A percentile compares a stretch with the other conserved stretches of the same genome.
These are phyloP conservation scores for Suhomyces kilbournensis DNA, from an alignment of 805 yeast genomes.

Conservation along the genomic window DNA sequence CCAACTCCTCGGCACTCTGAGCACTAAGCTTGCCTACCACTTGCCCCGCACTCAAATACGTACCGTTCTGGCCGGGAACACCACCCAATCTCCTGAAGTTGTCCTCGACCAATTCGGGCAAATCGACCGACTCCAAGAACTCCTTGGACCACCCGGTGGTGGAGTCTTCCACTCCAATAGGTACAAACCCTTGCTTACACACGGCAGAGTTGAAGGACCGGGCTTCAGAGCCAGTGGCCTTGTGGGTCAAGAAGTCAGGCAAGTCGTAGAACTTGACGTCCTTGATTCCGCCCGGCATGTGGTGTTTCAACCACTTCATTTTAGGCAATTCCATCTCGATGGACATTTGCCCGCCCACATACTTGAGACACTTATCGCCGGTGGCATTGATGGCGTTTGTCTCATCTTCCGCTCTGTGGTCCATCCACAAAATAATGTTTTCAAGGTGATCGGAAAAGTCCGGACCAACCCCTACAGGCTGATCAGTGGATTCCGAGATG, in stretches of 20 bases:
- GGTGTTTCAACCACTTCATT: constrained; percentile 90
- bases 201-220: constrained; percentile 88
- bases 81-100: constrained; percentile 84
- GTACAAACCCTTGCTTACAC: constrained; percentile 94
- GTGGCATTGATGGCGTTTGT: constrained; percentile 80
- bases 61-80: constrained; percentile 66
- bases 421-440: constrained; percentile 96
- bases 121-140: constrained; percentile 63
- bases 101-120: constrained; percentile 75
- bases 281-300: constrained; percentile 60
- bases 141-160: constrained; percentile 86
- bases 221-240: constrained; percentile 83
- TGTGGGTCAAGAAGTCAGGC: constrained; percentile 87
- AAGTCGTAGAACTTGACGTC: constrained; percentile 83
- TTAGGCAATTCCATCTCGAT: constrained; percentile 98
- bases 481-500: constrained; percentile 57
- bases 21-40: constrained; percentile 69
- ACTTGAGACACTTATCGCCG: constrained; percentile 73
- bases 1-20: constrained; percentile 75
- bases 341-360: constrained; percentile 97
- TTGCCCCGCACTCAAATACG: constrained; percentile 84
- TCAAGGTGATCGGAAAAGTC: constrained; percentile 70
- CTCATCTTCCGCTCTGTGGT: constrained; percentile 86
- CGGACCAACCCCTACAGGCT: constrained; percentile 89
- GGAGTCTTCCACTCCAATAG: constrained; percentile 86